Evolutionary conservation across 2,329 filamentous ascomycete genomes (phyloP).

Genomic region (Aspergillus fijiensis): DNA sequence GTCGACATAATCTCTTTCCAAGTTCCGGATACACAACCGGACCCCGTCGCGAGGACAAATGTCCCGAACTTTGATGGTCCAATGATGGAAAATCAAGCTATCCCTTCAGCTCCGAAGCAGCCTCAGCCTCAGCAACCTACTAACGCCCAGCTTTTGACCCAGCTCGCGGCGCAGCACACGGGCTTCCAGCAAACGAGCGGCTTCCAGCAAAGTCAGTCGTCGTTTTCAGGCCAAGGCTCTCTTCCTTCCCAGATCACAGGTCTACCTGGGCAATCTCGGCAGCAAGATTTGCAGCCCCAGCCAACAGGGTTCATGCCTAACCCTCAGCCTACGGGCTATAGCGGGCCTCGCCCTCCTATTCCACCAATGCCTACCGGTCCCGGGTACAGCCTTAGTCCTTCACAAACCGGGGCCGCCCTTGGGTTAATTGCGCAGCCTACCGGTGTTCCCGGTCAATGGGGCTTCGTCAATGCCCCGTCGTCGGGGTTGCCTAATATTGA

Average conservation of each 20-base stretch:
- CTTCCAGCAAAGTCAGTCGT: conserved; percentile 58
- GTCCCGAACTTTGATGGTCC: conserved; percentile 68
- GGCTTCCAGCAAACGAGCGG: conserved; percentile 66
- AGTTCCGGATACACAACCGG: conserved; percentile 69
- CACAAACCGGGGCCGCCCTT: conserved; percentile 66
- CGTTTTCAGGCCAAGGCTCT: conserved; percentile 43
- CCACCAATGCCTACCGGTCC: conserved; percentile 77
- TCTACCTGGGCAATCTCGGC: conserved; percentile 49
- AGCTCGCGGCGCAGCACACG: conserved; percentile 55
- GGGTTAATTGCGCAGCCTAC: conserved; percentile 90
- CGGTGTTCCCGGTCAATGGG: conserved; percentile 91
- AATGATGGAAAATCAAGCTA: conserved; percentile 48
- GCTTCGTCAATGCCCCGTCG: conserved; percentile 91
- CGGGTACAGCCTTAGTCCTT: conserved; percentile 61
- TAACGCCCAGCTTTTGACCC: conserved; percentile 61
- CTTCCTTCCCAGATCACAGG: conserved; percentile 42
- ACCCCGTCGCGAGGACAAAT: conserved; percentile 59
- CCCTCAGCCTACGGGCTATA: conserved; percentile 75
- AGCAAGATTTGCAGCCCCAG: conserved; percentile 62
- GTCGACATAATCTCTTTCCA: conserved; percentile 98
- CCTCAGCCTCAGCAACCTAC: conserved; percentile 70
- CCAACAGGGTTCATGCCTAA: conserved; percentile 70
- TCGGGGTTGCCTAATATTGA: conserved; percentile 92
- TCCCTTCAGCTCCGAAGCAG: conserved; percentile 58
- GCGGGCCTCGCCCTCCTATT: conserved; percentile 75